Evolutionary conservation across 106 monocot genomes (phyloP).

Genomic region (Allium cepa): DNA sequence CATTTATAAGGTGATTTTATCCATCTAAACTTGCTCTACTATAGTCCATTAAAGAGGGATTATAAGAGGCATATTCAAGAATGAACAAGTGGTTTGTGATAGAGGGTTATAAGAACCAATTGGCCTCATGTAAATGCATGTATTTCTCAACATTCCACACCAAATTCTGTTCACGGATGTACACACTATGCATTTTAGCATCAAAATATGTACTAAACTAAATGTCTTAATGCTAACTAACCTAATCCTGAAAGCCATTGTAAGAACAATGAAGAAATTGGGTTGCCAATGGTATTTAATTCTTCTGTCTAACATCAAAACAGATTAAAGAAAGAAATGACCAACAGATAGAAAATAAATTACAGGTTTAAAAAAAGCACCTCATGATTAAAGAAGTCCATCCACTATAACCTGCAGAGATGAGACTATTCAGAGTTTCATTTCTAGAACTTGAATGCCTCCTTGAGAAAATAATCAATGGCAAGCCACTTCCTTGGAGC

Average conservation of each 20-base stretch:
- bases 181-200: neutral
- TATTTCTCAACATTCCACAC: too few relatives aligned
- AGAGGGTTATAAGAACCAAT: too few relatives aligned
- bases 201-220: neutral
- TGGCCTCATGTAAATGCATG: too few relatives aligned
- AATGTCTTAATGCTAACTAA: neutral
- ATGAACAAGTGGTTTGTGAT: too few relatives aligned
- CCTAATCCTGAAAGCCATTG: neutral
- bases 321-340: neutral
- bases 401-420: slow-evolving; percentile 16
- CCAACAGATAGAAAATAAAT: neutral
- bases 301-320: neutral
- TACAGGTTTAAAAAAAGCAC: slow-evolving; percentile 7
- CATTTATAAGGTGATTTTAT: too few relatives aligned
- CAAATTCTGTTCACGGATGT: too few relatives aligned
- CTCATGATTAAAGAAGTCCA: slow-evolving; percentile 35
- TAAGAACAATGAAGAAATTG: neutral
- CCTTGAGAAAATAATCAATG: slow-evolving; percentile 28
- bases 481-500: slow-evolving; percentile 29
- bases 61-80: too few relatives aligned
- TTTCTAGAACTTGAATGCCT: slow-evolving; percentile 7
- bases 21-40: too few relatives aligned
- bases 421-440: slow-evolving; percentile 10
- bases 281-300: neutral
- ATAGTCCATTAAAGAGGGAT: too few relatives aligned